Evolutionary conservation across 1,284 basidiomycete genomes (phyloP).

Genomic region (Thecaphora frezii): DNA sequence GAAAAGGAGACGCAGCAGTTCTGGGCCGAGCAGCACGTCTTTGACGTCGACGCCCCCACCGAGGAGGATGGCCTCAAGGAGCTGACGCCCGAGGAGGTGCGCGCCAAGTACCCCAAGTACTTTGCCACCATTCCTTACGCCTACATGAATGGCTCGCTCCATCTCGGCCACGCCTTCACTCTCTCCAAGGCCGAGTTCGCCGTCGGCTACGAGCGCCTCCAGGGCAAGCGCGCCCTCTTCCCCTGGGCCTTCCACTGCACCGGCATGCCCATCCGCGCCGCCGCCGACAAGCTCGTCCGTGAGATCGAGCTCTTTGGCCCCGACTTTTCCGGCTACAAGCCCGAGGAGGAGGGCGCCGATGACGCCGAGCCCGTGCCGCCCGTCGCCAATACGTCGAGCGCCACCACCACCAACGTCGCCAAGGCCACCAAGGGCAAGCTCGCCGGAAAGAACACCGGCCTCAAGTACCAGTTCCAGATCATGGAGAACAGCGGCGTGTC

Average conservation of each 20-base stretch:
- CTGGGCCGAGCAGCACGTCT: slow-evolving; percentile 69
- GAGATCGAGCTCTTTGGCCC: slow-evolving; percentile 95
- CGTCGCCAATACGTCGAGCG: slow-evolving; percentile 33
- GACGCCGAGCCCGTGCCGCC: slow-evolving; percentile 62
- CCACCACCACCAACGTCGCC: slow-evolving; percentile 46
- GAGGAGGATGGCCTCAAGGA: slow-evolving; percentile 39
- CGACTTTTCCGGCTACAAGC: slow-evolving; percentile 76
- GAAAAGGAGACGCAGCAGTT: slow-evolving; percentile 80
- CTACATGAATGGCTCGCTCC: slow-evolving; percentile 98
- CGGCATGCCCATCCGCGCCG: slow-evolving; percentile 98
- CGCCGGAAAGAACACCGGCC: slow-evolving; percentile 86
- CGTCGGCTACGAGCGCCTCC: slow-evolving; percentile 91
- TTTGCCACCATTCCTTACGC: slow-evolving; percentile 82
- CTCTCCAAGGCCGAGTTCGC: slow-evolving; percentile 98
- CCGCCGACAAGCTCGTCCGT: slow-evolving; percentile 93
- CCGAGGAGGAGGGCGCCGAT: slow-evolving; percentile 60
- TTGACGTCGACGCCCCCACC: slow-evolving; percentile 79
- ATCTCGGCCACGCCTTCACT: slow-evolving; percentile 96
- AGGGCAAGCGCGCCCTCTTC: slow-evolving; percentile 91
- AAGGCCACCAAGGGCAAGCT: slow-evolving; percentile 98
- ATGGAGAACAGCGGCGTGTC: slow-evolving; percentile 84
- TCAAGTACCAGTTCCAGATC: slow-evolving; percentile 98
- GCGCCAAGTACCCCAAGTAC: slow-evolving; percentile 84
- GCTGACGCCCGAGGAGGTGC: slow-evolving; percentile 58
- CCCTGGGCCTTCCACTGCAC: slow-evolving; percentile 93